These are phyloP conservation scores for Favolaschia claudopus DNA, from an alignment of 768 basidiomycete genomes.

Conservation along the genomic window DNA sequence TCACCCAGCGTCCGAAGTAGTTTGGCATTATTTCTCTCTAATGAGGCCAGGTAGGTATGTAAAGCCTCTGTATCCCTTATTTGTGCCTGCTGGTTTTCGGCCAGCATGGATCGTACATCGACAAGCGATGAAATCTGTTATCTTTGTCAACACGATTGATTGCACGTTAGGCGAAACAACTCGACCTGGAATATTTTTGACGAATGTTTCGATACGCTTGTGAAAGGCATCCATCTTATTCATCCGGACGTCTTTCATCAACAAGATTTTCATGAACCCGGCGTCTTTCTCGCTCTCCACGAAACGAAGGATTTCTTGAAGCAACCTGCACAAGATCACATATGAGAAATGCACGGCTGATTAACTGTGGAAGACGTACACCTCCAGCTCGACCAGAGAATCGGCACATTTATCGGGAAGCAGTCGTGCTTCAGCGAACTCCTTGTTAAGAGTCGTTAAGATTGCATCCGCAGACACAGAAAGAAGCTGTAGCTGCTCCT, in stretches of 20 bases:
- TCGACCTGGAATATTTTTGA: slow-evolving; percentile 5
- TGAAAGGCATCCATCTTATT: slow-evolving; percentile 8
- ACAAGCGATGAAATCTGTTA: slow-evolving; percentile 16
- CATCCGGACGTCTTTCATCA: slow-evolving; percentile 2
- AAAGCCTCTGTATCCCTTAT: slow-evolving; percentile 3
- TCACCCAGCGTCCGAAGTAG: slow-evolving; percentile 11
- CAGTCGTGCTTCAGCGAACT: slow-evolving; percentile 9
- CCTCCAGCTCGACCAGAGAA: slow-evolving; percentile 1
- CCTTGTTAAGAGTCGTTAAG: slow-evolving; percentile 12
- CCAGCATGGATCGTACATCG: slow-evolving; percentile 10
- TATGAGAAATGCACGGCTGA: not conserved
- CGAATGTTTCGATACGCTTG: slow-evolving; percentile 2
- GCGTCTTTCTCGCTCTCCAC: not conserved
- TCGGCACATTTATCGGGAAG: not conserved
- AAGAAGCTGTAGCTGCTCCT: slow-evolving; percentile 9
- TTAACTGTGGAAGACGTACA: not conserved
- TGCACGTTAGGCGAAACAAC: not conserved
- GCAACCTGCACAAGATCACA: not conserved
- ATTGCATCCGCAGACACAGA: not conserved
- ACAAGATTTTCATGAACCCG: slow-evolving; percentile 4
- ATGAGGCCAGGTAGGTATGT: slow-evolving; percentile 6
- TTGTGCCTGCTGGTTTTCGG: slow-evolving; percentile 12
- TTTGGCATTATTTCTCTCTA: slow-evolving; percentile 6
- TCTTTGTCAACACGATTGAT: not conserved
- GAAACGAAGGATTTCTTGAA: slow-evolving; percentile 8